phyloP scores from a whole-genome alignment of 2,329 filamentous ascomycete species.

The Claviceps humidiphila region DNA sequence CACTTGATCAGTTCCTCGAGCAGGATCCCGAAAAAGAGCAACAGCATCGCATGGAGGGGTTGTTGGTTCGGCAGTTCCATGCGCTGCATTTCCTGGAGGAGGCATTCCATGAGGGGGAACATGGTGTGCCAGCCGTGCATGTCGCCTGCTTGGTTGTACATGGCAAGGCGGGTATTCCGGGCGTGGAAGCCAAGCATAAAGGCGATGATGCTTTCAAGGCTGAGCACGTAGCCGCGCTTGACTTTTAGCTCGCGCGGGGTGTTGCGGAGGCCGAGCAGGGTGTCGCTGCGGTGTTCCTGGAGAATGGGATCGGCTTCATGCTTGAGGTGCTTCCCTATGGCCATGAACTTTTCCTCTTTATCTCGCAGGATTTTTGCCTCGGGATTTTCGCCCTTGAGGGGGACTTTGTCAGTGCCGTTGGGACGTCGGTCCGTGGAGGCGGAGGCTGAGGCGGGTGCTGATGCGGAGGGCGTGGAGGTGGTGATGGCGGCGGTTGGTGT shows the following conservation, averaged over 20 bases:
- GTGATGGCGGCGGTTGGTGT: constrained; percentile 36
- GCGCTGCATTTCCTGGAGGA: constrained; percentile 27
- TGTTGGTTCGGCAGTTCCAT: constrained; percentile 20
- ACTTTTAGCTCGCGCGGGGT: constrained; percentile 20
- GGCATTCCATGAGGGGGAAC: constrained; percentile 28
- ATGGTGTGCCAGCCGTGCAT: constrained; percentile 28
- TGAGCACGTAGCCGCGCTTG: constrained; percentile 29
- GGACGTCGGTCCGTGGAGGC: constrained; percentile 13
- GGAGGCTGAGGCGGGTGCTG: constrained; percentile 10
- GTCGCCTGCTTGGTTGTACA: constrained; percentile 31
- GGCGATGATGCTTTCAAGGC: constrained; percentile 36
- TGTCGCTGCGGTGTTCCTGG: constrained; percentile 13
- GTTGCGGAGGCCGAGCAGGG: constrained; percentile 9
- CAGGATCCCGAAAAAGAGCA: constrained; percentile 30
- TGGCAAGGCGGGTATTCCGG: constrained; percentile 28
- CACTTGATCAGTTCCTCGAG: constrained; percentile 32
- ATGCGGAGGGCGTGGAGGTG: constrained; percentile 18
- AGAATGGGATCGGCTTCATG: constrained; percentile 37
- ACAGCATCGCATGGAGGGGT: constrained; percentile 27
- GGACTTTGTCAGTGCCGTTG: constrained; percentile 20
- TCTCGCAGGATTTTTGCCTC: constrained; percentile 19
- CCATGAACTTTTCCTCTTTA: constrained; percentile 23
- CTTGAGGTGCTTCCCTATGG: constrained; percentile 38
- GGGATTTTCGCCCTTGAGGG: constrained; percentile 10
- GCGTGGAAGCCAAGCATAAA: constrained; percentile 42